Percentiles rank a stretch among this genome's conserved stretches.
Evolutionary conservation across 768 basidiomycete species (phyloP).

Genomic region (Naganishia friedmannii): DNA sequence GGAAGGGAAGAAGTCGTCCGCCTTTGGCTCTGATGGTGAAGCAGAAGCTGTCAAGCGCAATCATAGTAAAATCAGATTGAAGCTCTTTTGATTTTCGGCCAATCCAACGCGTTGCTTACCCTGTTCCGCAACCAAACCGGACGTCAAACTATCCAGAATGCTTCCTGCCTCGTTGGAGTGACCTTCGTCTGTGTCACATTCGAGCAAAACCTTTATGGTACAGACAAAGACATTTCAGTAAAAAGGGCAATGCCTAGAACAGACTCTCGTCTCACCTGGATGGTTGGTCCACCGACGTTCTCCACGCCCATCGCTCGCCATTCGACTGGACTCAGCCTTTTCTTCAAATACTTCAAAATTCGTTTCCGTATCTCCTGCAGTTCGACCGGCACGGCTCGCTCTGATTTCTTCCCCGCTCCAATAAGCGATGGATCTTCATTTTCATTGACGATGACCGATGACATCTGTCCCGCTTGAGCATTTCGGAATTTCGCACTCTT

Average conservation of each 20-base stretch:
- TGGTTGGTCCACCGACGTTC: constrained; percentile 45
- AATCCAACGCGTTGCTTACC: constrained; percentile 55
- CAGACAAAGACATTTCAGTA: neutral
- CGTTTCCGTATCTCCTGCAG: constrained; percentile 61
- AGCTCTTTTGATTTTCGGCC: neutral
- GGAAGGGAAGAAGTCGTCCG: constrained; percentile 71
- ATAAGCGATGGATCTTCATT: constrained; percentile 40
- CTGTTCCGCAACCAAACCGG: constrained; percentile 67
- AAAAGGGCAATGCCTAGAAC: neutral
- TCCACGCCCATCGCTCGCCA: constrained; percentile 50
- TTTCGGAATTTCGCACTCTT: constrained; percentile 79
- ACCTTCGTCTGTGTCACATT: constrained; percentile 71
- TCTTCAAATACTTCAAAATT: constrained; percentile 56
- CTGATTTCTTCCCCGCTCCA: constrained; percentile 42
- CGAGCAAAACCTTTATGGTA: constrained; percentile 66
- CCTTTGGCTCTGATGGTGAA: constrained; percentile 25
- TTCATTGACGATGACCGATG: constrained; percentile 63
- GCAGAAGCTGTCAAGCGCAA: constrained; percentile 30
- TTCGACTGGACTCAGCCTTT: constrained; percentile 39
- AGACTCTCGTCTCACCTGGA: constrained; percentile 43
- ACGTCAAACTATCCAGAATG: constrained; percentile 75
- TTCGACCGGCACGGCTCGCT: constrained; percentile 54
- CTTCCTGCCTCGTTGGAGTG: constrained; percentile 64
- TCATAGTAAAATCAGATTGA: neutral
- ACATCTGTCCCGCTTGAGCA: constrained; percentile 65